A percentile compares a stretch with the other conserved stretches of the same genome.
phyloP scores from a whole-genome alignment of 768 basidiomycete species.

The Dendrothele bispora region DNA sequence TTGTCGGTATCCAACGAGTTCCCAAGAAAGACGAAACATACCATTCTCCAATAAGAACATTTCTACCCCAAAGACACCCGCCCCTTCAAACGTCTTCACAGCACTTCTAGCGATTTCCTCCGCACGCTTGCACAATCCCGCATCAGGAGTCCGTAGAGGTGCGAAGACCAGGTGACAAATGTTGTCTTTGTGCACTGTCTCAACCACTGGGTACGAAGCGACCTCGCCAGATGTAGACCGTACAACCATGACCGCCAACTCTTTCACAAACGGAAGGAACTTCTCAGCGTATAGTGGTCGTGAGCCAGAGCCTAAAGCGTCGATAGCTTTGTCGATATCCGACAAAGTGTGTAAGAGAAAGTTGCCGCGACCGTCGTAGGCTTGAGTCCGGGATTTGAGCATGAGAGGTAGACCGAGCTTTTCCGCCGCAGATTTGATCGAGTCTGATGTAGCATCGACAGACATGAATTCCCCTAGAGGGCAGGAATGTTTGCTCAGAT shows the following conservation, averaged over 20 bases:
- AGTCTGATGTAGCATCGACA: conserved; percentile 54
- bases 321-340: conserved; percentile 24
- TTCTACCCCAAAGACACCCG: conserved; percentile 96
- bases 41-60: conserved; percentile 94
- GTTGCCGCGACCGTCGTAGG: conserved; percentile 96
- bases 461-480: conserved; percentile 62
- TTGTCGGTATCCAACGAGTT: no score
- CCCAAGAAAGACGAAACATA: conserved; percentile 31
- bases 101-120: conserved; percentile 78
- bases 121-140: conserved; percentile 55
- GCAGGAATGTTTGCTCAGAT: conserved; percentile 63
- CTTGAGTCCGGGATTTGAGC: conserved; percentile 94
- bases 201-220: conserved; percentile 85
- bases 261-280: conserved; percentile 86
- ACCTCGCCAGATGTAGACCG: conserved; percentile 74
- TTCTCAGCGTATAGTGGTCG: conserved; percentile 90
- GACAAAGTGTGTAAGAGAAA: conserved; percentile 62
- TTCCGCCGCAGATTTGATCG: conserved; percentile 51
- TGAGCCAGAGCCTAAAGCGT: conserved; percentile 56
- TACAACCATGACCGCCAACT: conserved; percentile 98
- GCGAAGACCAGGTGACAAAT: conserved; percentile 93
- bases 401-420: conserved; percentile 84
- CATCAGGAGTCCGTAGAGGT: conserved; percentile 68
- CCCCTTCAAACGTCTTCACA: conserved; percentile 75
- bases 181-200: conserved; percentile 92